Evolutionary conservation across 148 eudicot genomes (phyloP), one percentile per base, ranked within the genome.

Genomic region (Rhododendron vialii): DNA sequence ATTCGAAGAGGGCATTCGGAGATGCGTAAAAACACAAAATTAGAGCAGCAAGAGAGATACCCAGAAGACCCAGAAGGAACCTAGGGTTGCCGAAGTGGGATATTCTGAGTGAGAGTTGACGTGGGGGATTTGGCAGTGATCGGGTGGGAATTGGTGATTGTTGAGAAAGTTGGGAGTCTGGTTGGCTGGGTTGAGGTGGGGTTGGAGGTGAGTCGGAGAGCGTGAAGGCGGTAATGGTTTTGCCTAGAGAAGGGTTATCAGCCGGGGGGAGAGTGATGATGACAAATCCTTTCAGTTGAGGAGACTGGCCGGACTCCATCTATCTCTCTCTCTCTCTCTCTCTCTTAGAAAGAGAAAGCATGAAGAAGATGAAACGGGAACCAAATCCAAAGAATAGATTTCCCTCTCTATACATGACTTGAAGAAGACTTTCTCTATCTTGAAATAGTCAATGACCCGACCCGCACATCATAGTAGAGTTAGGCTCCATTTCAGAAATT

Each of bases 221-320:
- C 6, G 92, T 89, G 76, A 86, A 90, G 45, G 90, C 91, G 12
- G 94, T 90, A 18, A 92, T 87, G 77, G 93, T 92, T 87, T 92
- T 92, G 84, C 94, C 94, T 2, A 87, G 82, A 30, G 94, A 92
- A 69, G 94, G 93, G 80, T 92, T 86, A 38, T 92, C 90, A 17
- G 86, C 80, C 4, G 94, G 94, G 22, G 94, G 92, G 4, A 92
- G 87, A 50, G 92, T 84, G 89, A 92, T 88, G 57, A 92, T 83
- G 17, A 89, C 92, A 30, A 91, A 71, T 33, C 91, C 92, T 85
- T 86, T 84, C 12, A 91, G 33, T 45, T 85, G 84, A 17, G 90
- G 84, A 4, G 86, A 65, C 38, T 87, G 85, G 7, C 69, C 88
- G 24, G 74, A 57, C 69, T 90, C 90, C 80, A 76, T 80, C 63